Evolutionary conservation across 345 rosid genomes (phyloP).

Genomic region (Alliaria petiolata): DNA sequence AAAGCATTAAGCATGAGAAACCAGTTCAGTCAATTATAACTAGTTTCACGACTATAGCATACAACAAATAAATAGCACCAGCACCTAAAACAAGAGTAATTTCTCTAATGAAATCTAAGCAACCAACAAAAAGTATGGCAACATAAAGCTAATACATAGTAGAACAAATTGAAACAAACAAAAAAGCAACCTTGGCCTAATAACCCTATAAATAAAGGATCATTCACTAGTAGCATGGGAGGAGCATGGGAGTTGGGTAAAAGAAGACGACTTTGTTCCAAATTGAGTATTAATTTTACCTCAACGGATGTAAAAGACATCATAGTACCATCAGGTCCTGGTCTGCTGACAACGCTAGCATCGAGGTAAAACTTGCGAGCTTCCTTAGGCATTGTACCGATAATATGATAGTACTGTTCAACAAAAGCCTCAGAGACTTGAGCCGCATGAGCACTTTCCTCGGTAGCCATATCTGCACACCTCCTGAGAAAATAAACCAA

Average conservation of each 20-base stretch:
- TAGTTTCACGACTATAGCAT: background rate
- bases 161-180: no score
- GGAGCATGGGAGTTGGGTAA: background rate
- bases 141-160: no score
- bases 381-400: background rate
- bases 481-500: no score
- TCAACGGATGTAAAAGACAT: constrained; percentile 21
- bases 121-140: no score
- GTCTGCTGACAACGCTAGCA: constrained; percentile 24
- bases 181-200: background rate
- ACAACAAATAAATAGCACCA: no score
- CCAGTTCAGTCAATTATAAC: background rate
- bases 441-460: constrained; percentile 22
- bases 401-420: constrained; percentile 3
- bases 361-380: constrained; percentile 19
- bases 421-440: constrained; percentile 19
- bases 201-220: no score
- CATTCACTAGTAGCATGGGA: no score
- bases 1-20: background rate
- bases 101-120: no score
- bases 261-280: background rate
- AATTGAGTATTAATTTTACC: constrained; percentile 2
- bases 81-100: no score
- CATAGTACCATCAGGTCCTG: constrained; percentile 30
- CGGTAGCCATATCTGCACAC: constrained; percentile 34